Base-by-base conservation (phyloP, 441 rosid species). In the Adansonia madagascariensis region DNA sequence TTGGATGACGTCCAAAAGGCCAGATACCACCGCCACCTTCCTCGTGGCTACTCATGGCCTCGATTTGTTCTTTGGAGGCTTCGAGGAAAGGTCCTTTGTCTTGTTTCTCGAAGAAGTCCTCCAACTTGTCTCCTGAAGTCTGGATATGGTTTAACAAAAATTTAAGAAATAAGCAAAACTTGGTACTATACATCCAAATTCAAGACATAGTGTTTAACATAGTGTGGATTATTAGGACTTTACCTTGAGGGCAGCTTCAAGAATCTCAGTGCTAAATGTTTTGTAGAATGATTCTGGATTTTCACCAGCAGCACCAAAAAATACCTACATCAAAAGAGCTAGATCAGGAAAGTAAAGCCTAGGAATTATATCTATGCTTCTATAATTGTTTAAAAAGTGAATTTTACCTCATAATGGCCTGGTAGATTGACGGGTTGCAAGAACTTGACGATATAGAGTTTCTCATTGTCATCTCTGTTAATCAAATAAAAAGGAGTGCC, bases 171-270 rank as follows among this genome's bases (percentile, higher is more conserved):
- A 50, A 74, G 46, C 18, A 73, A 74, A 70, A 27, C n/a, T 35
- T 47, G 14, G 6, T 0, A 11, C 8, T 41, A 15, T n/a, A 15
- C 41, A 43, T 41, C 41, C 44, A 24, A 31, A 24, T n/a, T 18
- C 17, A 69, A 18, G 11, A 10, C 22, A 47, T 12, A 49, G 3
- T 2, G 8, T 24, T 24, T 12, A 11, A 73, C 2, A 39, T 18
- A 17, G 14, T 57, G 8, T 50, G 18, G 14, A 56, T 39, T 17
- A 57, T 31, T 31, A 22, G 56, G 52, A 22, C 41, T 57, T 1
- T 18, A 83, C 92, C 78, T 89, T 83, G 1, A 86, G 61, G 53
- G 91, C 86, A 10, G 92, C 88, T 83, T 86, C 91, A 12, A 89
- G 88, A 67, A 89, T 76, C 43, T 88, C 87, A 73, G 70, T 66